Evolutionary conservation across 352 stramenopile species (phyloP).

Genomic region (Hyphochytrium catenoides): DNA sequence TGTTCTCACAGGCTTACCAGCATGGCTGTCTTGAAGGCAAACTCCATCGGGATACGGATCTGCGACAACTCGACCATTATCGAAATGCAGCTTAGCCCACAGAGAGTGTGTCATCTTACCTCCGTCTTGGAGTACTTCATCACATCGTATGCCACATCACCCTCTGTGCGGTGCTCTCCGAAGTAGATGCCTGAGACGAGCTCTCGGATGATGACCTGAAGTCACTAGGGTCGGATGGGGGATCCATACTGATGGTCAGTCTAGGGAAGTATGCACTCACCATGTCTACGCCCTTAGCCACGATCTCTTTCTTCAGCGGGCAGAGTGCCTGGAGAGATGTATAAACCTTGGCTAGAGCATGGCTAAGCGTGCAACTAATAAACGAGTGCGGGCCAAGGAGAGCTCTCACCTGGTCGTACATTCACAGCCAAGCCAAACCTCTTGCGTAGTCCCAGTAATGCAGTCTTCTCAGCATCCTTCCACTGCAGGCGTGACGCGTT

Average conservation of each 20-base stretch:
- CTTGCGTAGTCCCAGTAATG: conserved; percentile 89
- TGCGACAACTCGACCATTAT: conserved; percentile 3
- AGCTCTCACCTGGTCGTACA: conserved; percentile 50
- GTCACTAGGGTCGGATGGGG: too few relatives aligned
- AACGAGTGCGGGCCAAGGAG: not conserved
- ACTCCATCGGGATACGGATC: conserved; percentile 50
- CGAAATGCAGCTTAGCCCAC: not conserved
- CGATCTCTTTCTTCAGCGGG: conserved; percentile 87
- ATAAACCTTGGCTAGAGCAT: conserved; percentile 75
- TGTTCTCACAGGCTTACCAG: too few relatives aligned
- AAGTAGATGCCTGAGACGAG: conserved; percentile 98
- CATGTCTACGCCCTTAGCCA: conserved; percentile 86
- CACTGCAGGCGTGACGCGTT: conserved; percentile 13
- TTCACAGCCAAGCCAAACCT: conserved; percentile 94
- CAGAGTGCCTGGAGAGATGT: conserved; percentile 88
- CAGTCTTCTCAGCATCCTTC: conserved; percentile 79
- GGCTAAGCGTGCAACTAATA: not conserved
- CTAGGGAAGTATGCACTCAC: too few relatives aligned
- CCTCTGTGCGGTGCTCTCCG: conserved; percentile 53
- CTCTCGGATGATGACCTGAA: conserved; percentile 95
- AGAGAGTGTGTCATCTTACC: conserved; percentile 6
- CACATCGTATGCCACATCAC: conserved; percentile 60
- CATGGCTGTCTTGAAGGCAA: conserved; percentile 54
- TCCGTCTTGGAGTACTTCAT: conserved; percentile 95
- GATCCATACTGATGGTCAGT: too few relatives aligned